Evolutionary conservation across 1,284 basidiomycete species (phyloP).

Genomic region (Gomphus sp.): DNA sequence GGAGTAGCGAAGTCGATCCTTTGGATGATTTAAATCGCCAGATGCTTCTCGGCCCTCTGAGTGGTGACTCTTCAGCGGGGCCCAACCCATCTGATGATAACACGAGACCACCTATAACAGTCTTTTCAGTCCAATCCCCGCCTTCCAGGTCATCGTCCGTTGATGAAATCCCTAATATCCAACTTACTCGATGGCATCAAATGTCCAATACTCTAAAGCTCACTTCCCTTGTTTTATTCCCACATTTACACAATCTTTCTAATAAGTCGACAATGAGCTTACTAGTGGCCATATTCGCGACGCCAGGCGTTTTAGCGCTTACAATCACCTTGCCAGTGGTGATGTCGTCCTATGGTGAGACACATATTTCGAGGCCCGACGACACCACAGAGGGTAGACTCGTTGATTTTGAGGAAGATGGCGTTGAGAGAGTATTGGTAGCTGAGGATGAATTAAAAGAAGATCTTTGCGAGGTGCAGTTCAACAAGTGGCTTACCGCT

Average conservation of each 20-base stretch:
- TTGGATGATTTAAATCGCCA: conserved; percentile 43
- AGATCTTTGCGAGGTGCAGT: conserved; percentile 53
- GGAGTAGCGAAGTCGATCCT: conserved; percentile 25
- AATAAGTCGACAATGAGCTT: conserved; percentile 68
- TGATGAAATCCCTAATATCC: conserved; percentile 20
- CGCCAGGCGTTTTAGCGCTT: conserved; percentile 75
- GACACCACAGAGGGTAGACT: conserved; percentile 29
- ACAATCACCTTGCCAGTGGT: conserved; percentile 91
- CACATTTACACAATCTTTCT: conserved; percentile 72
- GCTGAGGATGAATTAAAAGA: conserved; percentile 60
- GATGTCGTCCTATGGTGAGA: conserved; percentile 46
- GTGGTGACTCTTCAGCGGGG: background rate
- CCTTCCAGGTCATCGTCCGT: conserved; percentile 26
- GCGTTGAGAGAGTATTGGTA: conserved; percentile 48
- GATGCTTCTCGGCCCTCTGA: conserved; percentile 21
- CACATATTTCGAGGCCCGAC: conserved; percentile 21
- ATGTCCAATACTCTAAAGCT: conserved; percentile 29
- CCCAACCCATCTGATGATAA: background rate
- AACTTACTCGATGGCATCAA: conserved; percentile 33
- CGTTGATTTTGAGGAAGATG: conserved; percentile 64
- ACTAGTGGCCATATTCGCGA: conserved; percentile 71
- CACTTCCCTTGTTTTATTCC: conserved; percentile 66
- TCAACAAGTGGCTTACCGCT: conserved; percentile 77
- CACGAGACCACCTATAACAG: conserved; percentile 30
- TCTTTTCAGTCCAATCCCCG: conserved; percentile 47